Base-by-base conservation (phyloP, 352 stramenopile species). In the Globisporangium rhizosaccharum region DNA sequence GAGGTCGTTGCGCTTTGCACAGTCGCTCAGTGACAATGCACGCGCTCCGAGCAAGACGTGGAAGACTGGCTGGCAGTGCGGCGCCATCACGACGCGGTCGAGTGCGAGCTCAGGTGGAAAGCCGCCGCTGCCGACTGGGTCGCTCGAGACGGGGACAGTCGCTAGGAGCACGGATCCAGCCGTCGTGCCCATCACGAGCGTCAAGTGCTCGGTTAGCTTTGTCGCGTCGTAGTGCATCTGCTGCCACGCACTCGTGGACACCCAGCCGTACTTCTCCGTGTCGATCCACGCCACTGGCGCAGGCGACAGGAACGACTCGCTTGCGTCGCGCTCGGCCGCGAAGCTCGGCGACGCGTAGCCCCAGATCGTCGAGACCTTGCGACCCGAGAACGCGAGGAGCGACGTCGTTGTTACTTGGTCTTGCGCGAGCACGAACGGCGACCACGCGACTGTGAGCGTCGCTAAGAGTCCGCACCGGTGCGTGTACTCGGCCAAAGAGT, bases 231-330 rank as follows among this genome's bases (percentile, higher is more conserved):
- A 62, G 53, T 86, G 76, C 64, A 82, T 78, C 50, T 87, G 71
- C 56, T 88, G 78, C 84, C 84, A 93, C 36, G 79, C 72, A 37
- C 78, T 82, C 8, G 70, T 83, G 0, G 75, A 65, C 12, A 90
- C 70, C 84, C 84, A 93, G 0, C 84, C 84, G 56, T 87, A 73
- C 23, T 72, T 75, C n/a, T 88, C 73, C 39, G 84, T 91, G 49
- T 90, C 74, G 49, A 90, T 66, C 67, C 67, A 79, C 26, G 50
- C 67, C 49, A 79, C 12, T 17, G 71, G 45, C 18, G 62, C 65
- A 20, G 71, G 57, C 28, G 71, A 74, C 37, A 79, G 62, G 45
- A 70, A 70, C 68, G 51, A 46, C 14, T 5, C 17, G 4, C 62
- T 53, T 6, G 57, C 37, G 0, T 65, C 41, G 4, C 61, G 52